Conservation (phyloP, 1,139 yeast genomes). For the Tardiomyces blankii region DNA sequence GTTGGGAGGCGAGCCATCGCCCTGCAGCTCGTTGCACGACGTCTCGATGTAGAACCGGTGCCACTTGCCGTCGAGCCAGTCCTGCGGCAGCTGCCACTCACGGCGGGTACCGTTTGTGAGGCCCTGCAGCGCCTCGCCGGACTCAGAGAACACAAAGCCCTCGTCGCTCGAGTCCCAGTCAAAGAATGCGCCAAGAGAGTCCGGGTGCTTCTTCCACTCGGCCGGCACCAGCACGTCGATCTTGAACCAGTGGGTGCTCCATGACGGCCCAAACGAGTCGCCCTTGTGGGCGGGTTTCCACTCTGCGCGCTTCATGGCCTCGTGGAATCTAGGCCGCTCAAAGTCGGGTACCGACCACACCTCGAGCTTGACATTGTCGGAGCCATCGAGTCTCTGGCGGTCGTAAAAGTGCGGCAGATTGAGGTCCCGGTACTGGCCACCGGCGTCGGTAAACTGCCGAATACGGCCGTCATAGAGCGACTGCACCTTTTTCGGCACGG, state of each 20-base stretch:
- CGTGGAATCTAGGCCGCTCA: constrained; percentile 63
- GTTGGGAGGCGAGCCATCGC: constrained; percentile 59
- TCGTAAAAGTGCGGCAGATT: constrained; percentile 82
- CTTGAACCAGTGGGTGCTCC: constrained; percentile 95
- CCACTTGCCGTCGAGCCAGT: constrained; percentile 35
- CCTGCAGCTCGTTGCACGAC: constrained; percentile 93
- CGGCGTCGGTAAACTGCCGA: constrained; percentile 63
- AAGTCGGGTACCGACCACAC: constrained; percentile 62
- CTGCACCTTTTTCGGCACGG: constrained; percentile 76
- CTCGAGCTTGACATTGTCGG: constrained; percentile 37
- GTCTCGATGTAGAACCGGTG: constrained; percentile 69
- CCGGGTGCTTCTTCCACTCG: constrained; percentile 32
- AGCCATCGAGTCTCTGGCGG: constrained; percentile 32
- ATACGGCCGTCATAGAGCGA: constrained; percentile 66
- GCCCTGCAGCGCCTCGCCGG: constrained; percentile 70
- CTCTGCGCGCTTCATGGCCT: constrained; percentile 42
- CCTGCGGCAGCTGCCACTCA: constrained; percentile 56
- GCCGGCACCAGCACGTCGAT: constrained; percentile 51
- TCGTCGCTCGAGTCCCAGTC: constrained; percentile 87
- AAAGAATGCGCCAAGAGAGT: constrained; percentile 36
- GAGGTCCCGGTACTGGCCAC: constrained; percentile 58
- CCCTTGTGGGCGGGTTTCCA: constrained; percentile 60
- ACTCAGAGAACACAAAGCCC: constrained; percentile 59
- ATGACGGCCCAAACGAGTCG: constrained; percentile 82
- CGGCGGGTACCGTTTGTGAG: constrained; percentile 79